Evolutionary conservation across 352 stramenopile genomes (phyloP), one percentile per base, ranked within the genome.

Genomic region (Thalassiosira hispida): DNA sequence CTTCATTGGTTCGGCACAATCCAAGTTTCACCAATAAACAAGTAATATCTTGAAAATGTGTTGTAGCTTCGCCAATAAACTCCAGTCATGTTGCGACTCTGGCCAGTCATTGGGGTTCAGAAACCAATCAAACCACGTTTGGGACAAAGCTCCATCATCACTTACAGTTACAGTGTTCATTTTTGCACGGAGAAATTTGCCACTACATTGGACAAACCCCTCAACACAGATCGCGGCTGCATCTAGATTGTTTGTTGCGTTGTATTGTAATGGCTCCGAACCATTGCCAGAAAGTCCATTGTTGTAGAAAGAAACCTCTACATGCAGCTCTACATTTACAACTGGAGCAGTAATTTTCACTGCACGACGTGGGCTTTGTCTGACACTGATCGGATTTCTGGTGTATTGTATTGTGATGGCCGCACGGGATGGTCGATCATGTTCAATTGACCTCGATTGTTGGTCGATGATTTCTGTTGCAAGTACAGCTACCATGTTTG

Each of bases 281-380:
- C 12, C 6, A 11, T 11, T 55, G 3, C 7, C 22, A 25, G 31
- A 38, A 38, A 55, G 12, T 55, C 3, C 46, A 25, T 55, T 11
- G 46, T 25, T 20, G 46, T 2, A 12, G 46, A 55, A 55, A 11
- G 46, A 12, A 25, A 55, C 46, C 22, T 11, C 46, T 25, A 55
- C 3, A 55, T 12, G 46, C 46, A 25, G 3, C n/a, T 25, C 46
- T 11, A 3, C 46, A 11, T 55, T 25, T 55, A 55, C 22, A 25
- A 55, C 11, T 3, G 46, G 46, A 55, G 46, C 46, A 25, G 46
- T 55, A 25, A 55, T 55, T 11, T 55, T 55, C 22, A 55, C 46
- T 8, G 22, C 22, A 20, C 46, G 46, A 25, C 46, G 11, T 8
- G 3, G n/a, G 22, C n/a, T 49, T 11, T 49, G 40, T 49, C 40